phyloP scores from a whole-genome alignment of 257 asterid genomes.

The Nicotiana tomentosiformis region DNA sequence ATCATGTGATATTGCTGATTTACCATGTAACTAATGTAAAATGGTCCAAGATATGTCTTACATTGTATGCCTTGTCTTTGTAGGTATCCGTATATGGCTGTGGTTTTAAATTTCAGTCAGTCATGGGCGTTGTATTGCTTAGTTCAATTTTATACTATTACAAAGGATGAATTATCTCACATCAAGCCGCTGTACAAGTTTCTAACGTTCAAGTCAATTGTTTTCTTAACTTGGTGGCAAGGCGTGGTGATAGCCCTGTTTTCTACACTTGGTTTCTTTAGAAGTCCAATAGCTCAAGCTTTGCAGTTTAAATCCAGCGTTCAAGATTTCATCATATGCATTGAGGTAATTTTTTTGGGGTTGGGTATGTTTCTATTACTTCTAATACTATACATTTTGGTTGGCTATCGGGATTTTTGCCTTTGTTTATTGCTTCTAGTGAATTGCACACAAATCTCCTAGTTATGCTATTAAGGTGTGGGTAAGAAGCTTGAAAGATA shows the following conservation, averaged over 20 bases:
- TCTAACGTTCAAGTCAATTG: constrained; percentile 92
- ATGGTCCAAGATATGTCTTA: background rate
- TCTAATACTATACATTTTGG: background rate
- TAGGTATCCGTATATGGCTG: constrained; percentile 94
- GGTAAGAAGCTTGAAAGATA: background rate
- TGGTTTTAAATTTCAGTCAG: constrained; percentile 92
- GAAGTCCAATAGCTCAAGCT: constrained; percentile 87
- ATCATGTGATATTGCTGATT: background rate
- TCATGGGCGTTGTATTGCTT: constrained; percentile 98
- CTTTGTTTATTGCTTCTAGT: background rate
- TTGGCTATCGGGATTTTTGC: background rate
- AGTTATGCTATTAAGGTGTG: background rate
- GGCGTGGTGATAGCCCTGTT: constrained; percentile 89
- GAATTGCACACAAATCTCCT: background rate
- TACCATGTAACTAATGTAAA: background rate
- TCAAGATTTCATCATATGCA: constrained; percentile 91
- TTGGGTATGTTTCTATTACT: background rate
- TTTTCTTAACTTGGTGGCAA: constrained; percentile 99
- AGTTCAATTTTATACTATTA: constrained; percentile 82
- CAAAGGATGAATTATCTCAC: constrained; percentile 88
- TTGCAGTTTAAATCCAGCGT: constrained; percentile 79
- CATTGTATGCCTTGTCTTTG: constrained; percentile 11
- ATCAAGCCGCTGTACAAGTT: constrained; percentile 89
- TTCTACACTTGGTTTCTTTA: constrained; percentile 63
- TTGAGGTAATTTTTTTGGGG: constrained; percentile 70